Percentiles rank a stretch among this genome's conserved stretches.
Evolutionary conservation across 257 asterid species (phyloP).

Genomic region (Nicotiana sylvestris): DNA sequence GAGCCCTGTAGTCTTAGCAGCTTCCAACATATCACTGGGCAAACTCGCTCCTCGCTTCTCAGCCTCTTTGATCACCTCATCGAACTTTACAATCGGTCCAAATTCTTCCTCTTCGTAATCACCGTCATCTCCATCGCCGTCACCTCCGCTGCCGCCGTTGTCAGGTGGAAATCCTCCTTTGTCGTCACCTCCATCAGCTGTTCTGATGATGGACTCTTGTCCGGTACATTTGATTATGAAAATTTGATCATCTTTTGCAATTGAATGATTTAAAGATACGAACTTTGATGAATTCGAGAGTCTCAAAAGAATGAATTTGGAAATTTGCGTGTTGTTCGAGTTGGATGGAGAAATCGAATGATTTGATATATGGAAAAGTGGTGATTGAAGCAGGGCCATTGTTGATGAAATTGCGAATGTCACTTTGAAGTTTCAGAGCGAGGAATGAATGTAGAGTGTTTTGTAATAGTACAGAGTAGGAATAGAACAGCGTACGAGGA

Average conservation of each 20-base stretch:
- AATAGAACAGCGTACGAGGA: background rate
- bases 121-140: conserved; percentile 35
- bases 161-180: conserved; percentile 38
- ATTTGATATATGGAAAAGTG: conserved; percentile 9
- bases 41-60: conserved; percentile 58
- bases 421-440: background rate
- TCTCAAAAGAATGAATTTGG: background rate
- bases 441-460: background rate
- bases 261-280: conserved; percentile 7
- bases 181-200: conserved; percentile 30
- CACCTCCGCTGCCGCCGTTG: conserved; percentile 48
- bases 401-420: background rate
- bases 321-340: background rate
- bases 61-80: conserved; percentile 59
- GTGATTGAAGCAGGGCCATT: conserved; percentile 21
- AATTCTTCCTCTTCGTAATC: conserved; percentile 56
- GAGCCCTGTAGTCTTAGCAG: conserved; percentile 68
- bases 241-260: background rate
- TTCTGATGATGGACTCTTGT: conserved; percentile 21
- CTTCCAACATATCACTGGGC: conserved; percentile 82
- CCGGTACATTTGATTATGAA: conserved; percentile 36
- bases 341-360: background rate
- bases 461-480: background rate
- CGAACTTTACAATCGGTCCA: conserved; percentile 68
- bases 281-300: background rate